Base-by-base conservation (phyloP, 768 basidiomycete species). In the Termitomyces sp. region DNA sequence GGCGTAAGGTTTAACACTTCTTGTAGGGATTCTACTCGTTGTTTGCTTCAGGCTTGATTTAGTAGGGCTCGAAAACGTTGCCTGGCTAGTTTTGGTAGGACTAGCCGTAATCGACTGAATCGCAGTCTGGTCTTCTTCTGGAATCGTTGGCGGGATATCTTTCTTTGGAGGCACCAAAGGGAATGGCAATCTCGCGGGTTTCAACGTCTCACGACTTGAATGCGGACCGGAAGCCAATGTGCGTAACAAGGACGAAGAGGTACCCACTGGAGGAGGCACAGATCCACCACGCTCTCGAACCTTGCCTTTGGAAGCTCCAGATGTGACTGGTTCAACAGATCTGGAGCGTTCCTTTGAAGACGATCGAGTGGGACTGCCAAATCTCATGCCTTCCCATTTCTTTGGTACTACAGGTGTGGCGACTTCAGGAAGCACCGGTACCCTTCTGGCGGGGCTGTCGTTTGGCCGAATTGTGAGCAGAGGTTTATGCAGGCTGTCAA, bases 1-100 rank as follows among this genome's bases (percentile, higher is more conserved):
- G 31, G 77, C 70, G 68, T 87, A 87, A 3, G 85, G 86, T 54
- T 86, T 87, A 26, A 68, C 77, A 42, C 83, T 82, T 58, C 86
- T 77, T n/a, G 51, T 52, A 18, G 86, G 86, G 63, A 87, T 87
- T 66, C 77, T 77, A 68, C 86, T 85, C 0, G 74, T 77, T 8
- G 74, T 68, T 60, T 84, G 81, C 64, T 78, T 82, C 53, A 86
- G 65, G 46, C 60, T 75, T 18, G 81, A 81, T 55, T 78, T 81
- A 5, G 63, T 59, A 39, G 74, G 68, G 60, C 69, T 73, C n/a
- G 65, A 62, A 3, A 62, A 54, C 22, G 62, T 62, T n/a, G 66
- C 56, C 41, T 55, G 65, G 31, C 50, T 60, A 47, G 62, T 56
- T 56, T 63, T 63, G 36, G 70, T 63, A 20, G 66, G 50, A 44